Evolutionary conservation across 2,329 filamentous ascomycete genomes (phyloP), one percentile per base, ranked within the genome.

Genomic region (Apiospora arundinis): DNA sequence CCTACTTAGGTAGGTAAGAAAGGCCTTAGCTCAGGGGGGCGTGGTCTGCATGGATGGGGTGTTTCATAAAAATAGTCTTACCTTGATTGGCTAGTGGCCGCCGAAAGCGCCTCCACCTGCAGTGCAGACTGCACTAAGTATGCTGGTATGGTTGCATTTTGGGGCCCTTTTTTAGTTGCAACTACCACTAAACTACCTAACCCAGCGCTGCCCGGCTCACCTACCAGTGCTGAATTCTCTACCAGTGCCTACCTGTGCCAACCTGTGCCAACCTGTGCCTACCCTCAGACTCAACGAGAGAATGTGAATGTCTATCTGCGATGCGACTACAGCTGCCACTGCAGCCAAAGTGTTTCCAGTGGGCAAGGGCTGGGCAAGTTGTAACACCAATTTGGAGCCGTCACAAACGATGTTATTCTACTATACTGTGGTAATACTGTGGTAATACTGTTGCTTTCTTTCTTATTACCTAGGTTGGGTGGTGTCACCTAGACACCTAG

Each of bases 21-120:
- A 32, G 32, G 32, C 56, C 18, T 37, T 63, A 40, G 56, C 56
- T 63, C 56, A 63, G 56, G 56, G 18, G 56, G 56, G 52, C 23
- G 48, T 52, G 28, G 21, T 63, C 56, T 63, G 56, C 56, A 63
- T 63, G 56, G 56, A 40, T 40, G 56, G 49, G 56, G 9, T 40
- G 56, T 63, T 63, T 63, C 56, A 63, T n/a, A 40, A 40, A 63
- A 14, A 40, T 40, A 40, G 56, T 63, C 56, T 63, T 40, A 23
- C 28, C 56, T 63, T 63, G 56, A 14, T 40, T 63, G 56, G 56
- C 56, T 63, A 63, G 56, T 63, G 56, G 56, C 56, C 56, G 56
- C 56, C 32, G 32, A 63, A 40, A 63, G 32, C 56, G 56, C 56
- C 56, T 63, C 56, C 56, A 40, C 52, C 52, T 40, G 52, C 52